These are phyloP conservation scores for Inonotus obliquus DNA, from an alignment of 1,284 basidiomycete species.

Conservation along the genomic window DNA sequence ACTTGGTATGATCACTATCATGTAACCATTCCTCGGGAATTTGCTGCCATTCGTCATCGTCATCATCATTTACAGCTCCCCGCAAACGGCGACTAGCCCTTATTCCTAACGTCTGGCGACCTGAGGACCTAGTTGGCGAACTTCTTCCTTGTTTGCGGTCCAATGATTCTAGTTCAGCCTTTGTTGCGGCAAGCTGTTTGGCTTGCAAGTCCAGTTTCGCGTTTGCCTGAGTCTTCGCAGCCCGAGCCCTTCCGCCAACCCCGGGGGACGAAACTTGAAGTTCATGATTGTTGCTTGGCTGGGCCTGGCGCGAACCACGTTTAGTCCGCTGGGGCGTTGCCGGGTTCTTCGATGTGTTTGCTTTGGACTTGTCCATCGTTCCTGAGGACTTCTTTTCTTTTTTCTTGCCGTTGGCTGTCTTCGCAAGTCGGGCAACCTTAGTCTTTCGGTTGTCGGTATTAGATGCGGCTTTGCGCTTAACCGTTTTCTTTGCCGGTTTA, in stretches of 20 bases:
- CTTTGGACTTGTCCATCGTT: background rate
- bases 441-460: constrained; percentile 7
- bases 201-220: constrained; percentile 63
- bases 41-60: constrained; percentile 71
- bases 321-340: background rate
- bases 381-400: background rate
- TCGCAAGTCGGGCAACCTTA: background rate
- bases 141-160: background rate
- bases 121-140: constrained; percentile 19
- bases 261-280: constrained; percentile 22
- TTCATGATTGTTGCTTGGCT: constrained; percentile 2
- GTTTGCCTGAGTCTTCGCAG: constrained; percentile 68
- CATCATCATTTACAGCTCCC: constrained; percentile 31
- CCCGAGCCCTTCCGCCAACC: constrained; percentile 42
- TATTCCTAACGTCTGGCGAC: constrained; percentile 45
- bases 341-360: background rate
- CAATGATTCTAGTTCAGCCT: constrained; percentile 11
- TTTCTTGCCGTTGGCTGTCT: background rate
- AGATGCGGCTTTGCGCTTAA: constrained; percentile 51
- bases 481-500: constrained; percentile 37
- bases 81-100: constrained; percentile 62
- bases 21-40: constrained; percentile 73
- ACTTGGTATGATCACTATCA: constrained; percentile 22
- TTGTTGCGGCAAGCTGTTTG: constrained; percentile 48
- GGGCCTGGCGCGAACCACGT: background rate